Conservation (phyloP, 805 yeast species). For the Sugiyamaella chiloensis region DNA sequence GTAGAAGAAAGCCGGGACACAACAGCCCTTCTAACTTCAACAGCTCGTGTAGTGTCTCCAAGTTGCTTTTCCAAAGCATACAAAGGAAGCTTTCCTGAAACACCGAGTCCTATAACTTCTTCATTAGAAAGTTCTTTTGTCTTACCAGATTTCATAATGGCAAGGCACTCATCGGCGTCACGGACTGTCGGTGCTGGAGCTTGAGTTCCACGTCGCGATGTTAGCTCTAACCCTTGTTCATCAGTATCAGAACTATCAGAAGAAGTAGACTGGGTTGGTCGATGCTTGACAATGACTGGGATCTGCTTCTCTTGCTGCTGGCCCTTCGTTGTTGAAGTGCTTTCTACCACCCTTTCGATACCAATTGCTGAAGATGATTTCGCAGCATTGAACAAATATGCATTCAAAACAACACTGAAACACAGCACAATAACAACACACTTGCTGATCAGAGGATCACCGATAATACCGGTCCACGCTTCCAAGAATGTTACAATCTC, state of each 20-base stretch:
- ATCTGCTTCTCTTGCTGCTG: neutral
- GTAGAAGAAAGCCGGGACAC: slow-evolving; percentile 80
- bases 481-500: slow-evolving; percentile 49
- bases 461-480: slow-evolving; percentile 61
- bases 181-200: neutral
- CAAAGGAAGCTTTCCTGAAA: slow-evolving; percentile 76
- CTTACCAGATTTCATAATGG: slow-evolving; percentile 65
- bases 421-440: slow-evolving; percentile 68
- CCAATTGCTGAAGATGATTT: slow-evolving; percentile 28
- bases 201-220: neutral
- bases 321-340: slow-evolving; percentile 11
- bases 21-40: slow-evolving; percentile 87
- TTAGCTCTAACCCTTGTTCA: slow-evolving; percentile 35
- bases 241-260: slow-evolving; percentile 26
- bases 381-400: slow-evolving; percentile 84
- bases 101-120: slow-evolving; percentile 70
- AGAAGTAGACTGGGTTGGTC: neutral
- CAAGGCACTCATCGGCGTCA: slow-evolving; percentile 57
- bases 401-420: slow-evolving; percentile 73
- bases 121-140: slow-evolving; percentile 62
- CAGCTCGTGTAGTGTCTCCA: slow-evolving; percentile 88
- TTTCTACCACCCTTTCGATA: slow-evolving; percentile 33
- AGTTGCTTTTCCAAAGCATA: slow-evolving; percentile 94
- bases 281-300: slow-evolving; percentile 28
- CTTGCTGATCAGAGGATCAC: slow-evolving; percentile 78